Evolutionary conservation across 192 early-diverging fungal species (phyloP).

Genomic region (Pilobolus umbonatus): DNA sequence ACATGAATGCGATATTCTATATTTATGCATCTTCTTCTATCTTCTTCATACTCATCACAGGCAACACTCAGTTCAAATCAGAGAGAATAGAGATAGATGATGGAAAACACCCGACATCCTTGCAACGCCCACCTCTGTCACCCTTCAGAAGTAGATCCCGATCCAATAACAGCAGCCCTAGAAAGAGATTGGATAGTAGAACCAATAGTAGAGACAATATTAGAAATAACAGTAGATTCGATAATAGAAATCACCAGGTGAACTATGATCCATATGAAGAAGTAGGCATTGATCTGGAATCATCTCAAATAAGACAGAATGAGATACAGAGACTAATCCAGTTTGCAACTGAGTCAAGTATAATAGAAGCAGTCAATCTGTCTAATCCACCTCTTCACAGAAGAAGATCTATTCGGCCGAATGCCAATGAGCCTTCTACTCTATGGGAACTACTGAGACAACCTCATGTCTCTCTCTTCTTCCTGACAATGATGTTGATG

Average conservation of each 20-base stretch:
- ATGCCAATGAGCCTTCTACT: conserved; percentile 22
- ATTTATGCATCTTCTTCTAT: conserved; percentile 35
- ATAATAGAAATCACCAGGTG: no score
- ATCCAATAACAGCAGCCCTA: not conserved
- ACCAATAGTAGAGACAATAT: not conserved
- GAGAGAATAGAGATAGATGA: conserved; percentile 3
- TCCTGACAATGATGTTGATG: conserved; percentile 44
- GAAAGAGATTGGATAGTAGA: not conserved
- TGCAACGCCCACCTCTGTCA: not conserved
- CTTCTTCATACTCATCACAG: conserved; percentile 28
- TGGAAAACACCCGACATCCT: not conserved
- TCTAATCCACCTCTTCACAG: conserved; percentile 23
- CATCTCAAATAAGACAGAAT: conserved; percentile 27
- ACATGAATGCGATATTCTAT: conserved; percentile 42
- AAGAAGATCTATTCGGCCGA: conserved; percentile 2
- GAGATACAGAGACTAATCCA: conserved; percentile 34
- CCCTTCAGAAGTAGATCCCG: no score
- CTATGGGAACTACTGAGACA: conserved; percentile 28
- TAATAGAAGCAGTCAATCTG: conserved; percentile 33
- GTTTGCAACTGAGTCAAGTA: conserved; percentile 39
- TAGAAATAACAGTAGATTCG: not conserved
- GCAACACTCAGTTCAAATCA: conserved; percentile 33
- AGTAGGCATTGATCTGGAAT: conserved; percentile 17
- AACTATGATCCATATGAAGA: conserved; percentile 19
- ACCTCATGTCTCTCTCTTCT: conserved; percentile 33